Conservation (phyloP, 495 filamentous ascomycete species). For the Lasiosphaeria miniovina region DNA sequence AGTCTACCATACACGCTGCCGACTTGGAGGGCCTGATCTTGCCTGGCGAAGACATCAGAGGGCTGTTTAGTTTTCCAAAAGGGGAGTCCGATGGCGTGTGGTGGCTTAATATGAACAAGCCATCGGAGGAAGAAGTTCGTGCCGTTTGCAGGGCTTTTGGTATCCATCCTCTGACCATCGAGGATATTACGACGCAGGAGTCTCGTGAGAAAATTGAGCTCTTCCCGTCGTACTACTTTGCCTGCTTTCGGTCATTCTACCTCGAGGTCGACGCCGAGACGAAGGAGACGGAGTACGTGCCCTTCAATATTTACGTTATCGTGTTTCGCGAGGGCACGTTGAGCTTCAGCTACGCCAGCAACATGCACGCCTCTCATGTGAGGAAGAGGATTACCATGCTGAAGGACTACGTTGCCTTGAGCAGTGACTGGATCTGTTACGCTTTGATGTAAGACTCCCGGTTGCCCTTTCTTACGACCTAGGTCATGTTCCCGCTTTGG, state of each 20-base stretch:
- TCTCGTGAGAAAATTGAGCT: slow-evolving; percentile 97
- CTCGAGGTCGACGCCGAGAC: slow-evolving; percentile 61
- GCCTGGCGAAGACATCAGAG: slow-evolving; percentile 82
- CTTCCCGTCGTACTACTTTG: slow-evolving; percentile 95
- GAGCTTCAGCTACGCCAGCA: slow-evolving; percentile 86
- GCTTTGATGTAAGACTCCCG: slow-evolving; percentile 76
- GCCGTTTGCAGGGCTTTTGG: slow-evolving; percentile 89
- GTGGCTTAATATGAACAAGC: slow-evolving; percentile 94
- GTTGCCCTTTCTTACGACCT: not conserved
- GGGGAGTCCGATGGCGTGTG: slow-evolving; percentile 75
- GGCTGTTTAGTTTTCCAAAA: slow-evolving; percentile 73
- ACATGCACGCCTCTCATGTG: slow-evolving; percentile 80
- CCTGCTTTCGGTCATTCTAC: slow-evolving; percentile 91
- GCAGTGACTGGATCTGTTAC: slow-evolving; percentile 98
- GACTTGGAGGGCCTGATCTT: slow-evolving; percentile 84
- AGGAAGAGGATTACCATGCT: slow-evolving; percentile 87
- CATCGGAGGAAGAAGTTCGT: slow-evolving; percentile 82
- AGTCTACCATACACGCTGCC: slow-evolving; percentile 84
- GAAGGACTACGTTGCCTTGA: slow-evolving; percentile 88
- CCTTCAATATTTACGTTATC: slow-evolving; percentile 92
- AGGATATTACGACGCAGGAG: slow-evolving; percentile 93
- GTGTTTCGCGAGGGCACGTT: slow-evolving; percentile 95
- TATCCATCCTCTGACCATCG: slow-evolving; percentile 87
- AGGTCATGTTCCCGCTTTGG: not conserved
- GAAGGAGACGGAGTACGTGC: slow-evolving; percentile 76